A percentile compares a stretch with the other conserved stretches of the same genome.
These are phyloP conservation scores for Populus alba DNA, from an alignment of 345 rosid genomes.

Conservation along the genomic window DNA sequence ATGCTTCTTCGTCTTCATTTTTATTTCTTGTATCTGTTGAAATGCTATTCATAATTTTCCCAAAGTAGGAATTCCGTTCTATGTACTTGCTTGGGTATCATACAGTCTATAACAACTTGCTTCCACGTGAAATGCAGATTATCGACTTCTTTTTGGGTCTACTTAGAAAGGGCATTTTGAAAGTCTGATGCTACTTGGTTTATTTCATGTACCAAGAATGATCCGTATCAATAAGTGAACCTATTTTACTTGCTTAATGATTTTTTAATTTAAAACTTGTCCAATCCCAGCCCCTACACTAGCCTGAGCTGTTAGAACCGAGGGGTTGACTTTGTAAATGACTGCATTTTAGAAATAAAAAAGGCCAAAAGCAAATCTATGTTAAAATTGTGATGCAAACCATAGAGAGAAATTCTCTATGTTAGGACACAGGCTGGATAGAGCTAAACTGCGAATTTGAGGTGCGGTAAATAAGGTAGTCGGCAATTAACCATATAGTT, in stretches of 20 bases:
- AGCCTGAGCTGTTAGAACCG: background rate
- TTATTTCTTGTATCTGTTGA: background rate
- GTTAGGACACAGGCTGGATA: no score
- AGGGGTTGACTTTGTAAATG: background rate
- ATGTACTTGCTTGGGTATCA: no score
- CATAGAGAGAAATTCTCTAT: background rate
- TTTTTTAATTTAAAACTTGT: background rate
- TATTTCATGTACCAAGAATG: background rate
- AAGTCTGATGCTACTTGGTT: background rate
- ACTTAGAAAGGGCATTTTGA: background rate
- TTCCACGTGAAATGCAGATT: background rate
- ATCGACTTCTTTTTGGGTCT: no score
- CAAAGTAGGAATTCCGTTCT: no score
- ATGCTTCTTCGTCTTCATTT: background rate
- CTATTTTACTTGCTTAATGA: background rate
- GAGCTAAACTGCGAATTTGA: no score
- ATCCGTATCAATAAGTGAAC: background rate
- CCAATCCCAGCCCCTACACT: background rate
- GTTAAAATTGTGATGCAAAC: background rate
- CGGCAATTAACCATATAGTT: no score
- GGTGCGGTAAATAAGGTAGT: no score
- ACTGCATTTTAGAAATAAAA: background rate
- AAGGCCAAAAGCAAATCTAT: background rate
- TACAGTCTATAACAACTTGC: background rate
- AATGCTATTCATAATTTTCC: background rate